phyloP scores from a whole-genome alignment of 768 basidiomycete species.

The Pleurotus salmoneostramineus region DNA sequence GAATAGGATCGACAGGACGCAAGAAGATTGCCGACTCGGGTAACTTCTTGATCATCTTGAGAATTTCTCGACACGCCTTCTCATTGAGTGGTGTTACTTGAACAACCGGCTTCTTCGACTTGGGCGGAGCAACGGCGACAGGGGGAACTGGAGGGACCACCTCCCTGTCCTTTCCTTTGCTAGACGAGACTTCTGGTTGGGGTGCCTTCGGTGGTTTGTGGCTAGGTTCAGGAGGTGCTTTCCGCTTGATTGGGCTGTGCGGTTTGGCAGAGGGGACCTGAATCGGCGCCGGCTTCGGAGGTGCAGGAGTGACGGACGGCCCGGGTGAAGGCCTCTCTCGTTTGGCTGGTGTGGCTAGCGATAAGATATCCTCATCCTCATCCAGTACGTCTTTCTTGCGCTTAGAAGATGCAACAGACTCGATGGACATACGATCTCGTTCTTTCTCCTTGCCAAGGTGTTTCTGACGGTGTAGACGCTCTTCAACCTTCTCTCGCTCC shows the following conservation, averaged over 20 bases:
- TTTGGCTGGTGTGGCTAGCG: constrained; percentile 60
- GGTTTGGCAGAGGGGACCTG: constrained; percentile 7
- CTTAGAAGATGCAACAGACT: constrained; percentile 27
- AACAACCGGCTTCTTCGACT: constrained; percentile 31
- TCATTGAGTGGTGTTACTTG: constrained; percentile 61
- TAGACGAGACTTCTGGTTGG: constrained; percentile 32
- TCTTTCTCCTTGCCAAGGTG: constrained; percentile 37
- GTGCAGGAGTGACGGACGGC: constrained; percentile 22
- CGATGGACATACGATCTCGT: constrained; percentile 38
- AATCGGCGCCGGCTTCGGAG: constrained; percentile 19
- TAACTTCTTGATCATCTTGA: constrained; percentile 55
- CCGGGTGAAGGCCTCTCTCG: constrained; percentile 43
- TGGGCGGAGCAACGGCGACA: constrained; percentile 31
- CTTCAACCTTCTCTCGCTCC: constrained; percentile 60
- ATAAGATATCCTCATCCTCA: constrained; percentile 58
- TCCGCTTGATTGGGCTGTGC: constrained; percentile 14
- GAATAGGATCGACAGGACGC: constrained; percentile 77
- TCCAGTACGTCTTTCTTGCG: constrained; percentile 19
- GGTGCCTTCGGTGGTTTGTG: constrained; percentile 42
- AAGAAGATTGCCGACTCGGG: constrained; percentile 73
- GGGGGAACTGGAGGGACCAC: constrained; percentile 19
- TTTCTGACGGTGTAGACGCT: constrained; percentile 35
- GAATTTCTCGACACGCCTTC: constrained; percentile 76
- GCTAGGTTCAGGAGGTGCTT: constrained; percentile 23
- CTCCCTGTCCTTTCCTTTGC: constrained; percentile 80